These are phyloP conservation scores for Exsudoporus floridanus DNA, from an alignment of 1,284 basidiomycete species.

Conservation along the genomic window DNA sequence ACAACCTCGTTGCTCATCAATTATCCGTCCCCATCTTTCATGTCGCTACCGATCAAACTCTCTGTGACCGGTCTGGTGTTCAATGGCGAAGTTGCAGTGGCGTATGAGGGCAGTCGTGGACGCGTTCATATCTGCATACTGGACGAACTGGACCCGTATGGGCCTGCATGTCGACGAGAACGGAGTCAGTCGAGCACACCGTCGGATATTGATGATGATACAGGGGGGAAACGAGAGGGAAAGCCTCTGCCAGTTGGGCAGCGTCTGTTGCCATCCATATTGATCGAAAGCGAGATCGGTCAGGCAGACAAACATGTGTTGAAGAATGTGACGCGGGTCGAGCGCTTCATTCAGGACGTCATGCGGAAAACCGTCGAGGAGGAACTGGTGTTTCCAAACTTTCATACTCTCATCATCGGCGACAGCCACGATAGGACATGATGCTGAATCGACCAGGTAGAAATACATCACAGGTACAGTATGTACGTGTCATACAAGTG, in stretches of 20 bases:
- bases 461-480: constrained; percentile 15
- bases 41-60: constrained; percentile 93
- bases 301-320: constrained; percentile 94
- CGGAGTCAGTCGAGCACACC: constrained; percentile 39
- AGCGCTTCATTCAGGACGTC: constrained; percentile 93
- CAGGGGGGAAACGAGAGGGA: constrained; percentile 37
- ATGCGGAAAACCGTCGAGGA: constrained; percentile 93
- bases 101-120: constrained; percentile 81
- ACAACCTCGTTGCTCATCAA: constrained; percentile 95
- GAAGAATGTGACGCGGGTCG: constrained; percentile 95
- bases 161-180: constrained; percentile 52
- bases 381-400: constrained; percentile 92
- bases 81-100: constrained; percentile 83
- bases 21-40: constrained; percentile 92
- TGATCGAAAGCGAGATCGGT: constrained; percentile 96
- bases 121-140: constrained; percentile 87
- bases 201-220: constrained; percentile 44
- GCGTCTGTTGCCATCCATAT: constrained; percentile 84
- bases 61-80: constrained; percentile 87
- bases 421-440: constrained; percentile 31
- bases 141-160: constrained; percentile 81
- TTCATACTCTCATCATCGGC: constrained; percentile 77
- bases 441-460: constrained; percentile 1
- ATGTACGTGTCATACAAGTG: constrained; percentile 41
- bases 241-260: constrained; percentile 79